Evolutionary conservation across 2,329 filamentous ascomycete species (phyloP).

Genomic region (Parascedosporium putredinis): DNA sequence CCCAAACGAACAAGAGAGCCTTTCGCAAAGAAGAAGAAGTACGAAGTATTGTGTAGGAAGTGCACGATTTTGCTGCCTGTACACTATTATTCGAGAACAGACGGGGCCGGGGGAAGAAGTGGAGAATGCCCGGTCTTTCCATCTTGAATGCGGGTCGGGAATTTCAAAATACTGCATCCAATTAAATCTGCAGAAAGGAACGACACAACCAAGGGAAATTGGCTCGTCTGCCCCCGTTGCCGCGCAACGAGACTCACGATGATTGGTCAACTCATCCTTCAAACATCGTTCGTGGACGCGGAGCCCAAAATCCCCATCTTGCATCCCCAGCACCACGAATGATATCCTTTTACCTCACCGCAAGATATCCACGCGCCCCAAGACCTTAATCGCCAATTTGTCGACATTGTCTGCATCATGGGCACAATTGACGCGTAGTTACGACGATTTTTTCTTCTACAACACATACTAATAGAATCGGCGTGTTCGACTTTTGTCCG

Average conservation of each 20-base stretch:
- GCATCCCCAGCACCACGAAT: constrained; percentile 8
- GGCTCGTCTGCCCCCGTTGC: neutral
- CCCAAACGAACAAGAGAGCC: too few species aligned
- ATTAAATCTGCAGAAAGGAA: neutral
- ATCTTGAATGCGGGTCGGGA: neutral
- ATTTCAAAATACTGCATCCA: neutral
- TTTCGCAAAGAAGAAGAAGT: too few species aligned
- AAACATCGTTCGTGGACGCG: constrained; percentile 16
- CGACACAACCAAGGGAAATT: neutral
- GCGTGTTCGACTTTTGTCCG: too few species aligned
- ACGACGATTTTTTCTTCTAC: constrained; percentile 6
- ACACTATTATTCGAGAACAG: too few species aligned
- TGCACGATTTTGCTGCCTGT: too few species aligned
- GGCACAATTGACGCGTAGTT: constrained; percentile 7
- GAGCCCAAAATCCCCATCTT: constrained; percentile 2
- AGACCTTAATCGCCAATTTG: neutral
- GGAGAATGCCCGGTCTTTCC: too few species aligned
- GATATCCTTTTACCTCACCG: constrained; percentile 8
- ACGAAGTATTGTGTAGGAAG: too few species aligned
- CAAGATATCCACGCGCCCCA: constrained; percentile 5
- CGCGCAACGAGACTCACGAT: constrained; percentile 18
- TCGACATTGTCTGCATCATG: constrained; percentile 4
- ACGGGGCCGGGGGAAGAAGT: too few species aligned
- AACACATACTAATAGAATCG: constrained; percentile 2
- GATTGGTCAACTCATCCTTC: constrained; percentile 20